Base-by-base conservation (phyloP, 306 rosid genomes). In the Malus sieversii region DNA sequence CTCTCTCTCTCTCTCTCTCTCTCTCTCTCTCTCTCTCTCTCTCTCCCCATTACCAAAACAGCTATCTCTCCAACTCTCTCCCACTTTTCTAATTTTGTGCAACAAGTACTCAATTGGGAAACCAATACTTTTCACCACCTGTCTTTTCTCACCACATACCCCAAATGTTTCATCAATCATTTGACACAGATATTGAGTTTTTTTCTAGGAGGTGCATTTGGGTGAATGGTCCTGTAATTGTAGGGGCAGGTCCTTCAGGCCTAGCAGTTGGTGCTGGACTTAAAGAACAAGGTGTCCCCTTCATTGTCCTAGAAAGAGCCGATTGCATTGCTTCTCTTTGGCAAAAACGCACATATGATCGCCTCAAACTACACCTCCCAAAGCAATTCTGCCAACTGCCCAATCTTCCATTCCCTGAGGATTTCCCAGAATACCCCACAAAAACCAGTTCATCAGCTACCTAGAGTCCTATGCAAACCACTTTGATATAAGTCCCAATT, bases 361-460 rank as follows among this genome's bases (percentile, higher is more conserved):
- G 97, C 10, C 90, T 95, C n/a, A 95, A 89, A 69, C 97, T 95
- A 72, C 98, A 95, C 63, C 98, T 95, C 18, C 98, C 98, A 0
- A 95, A 92, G 66, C 91, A 90, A 32, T 89, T 89, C 25, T 95
- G 97, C 70, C 96, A 92, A 14, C 64, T 95, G 18, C 97, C 98
- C n/a, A 79, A 87, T 66, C 86, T 86, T 30, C 93, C 95, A 4
- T 86, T 95, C 75, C 97, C 98, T 0, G 87, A 80, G 4, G 73
- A 86, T 18, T 89, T 87, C 65, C 98, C 98, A 0, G 97, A 92
- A 20, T 95, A 95, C 79, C 98, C 97, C 5, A 60, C 93, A 33
- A 92, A 64, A 42, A 75, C 64, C 98, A 95, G 80, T 95, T 95
- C 88, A 89, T 95, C 32, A 77, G 20, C 20, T 95, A 95, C 87